These are phyloP conservation scores for Pichia insulana DNA, from an alignment of 805 yeast genomes.

Conservation along the genomic window DNA sequence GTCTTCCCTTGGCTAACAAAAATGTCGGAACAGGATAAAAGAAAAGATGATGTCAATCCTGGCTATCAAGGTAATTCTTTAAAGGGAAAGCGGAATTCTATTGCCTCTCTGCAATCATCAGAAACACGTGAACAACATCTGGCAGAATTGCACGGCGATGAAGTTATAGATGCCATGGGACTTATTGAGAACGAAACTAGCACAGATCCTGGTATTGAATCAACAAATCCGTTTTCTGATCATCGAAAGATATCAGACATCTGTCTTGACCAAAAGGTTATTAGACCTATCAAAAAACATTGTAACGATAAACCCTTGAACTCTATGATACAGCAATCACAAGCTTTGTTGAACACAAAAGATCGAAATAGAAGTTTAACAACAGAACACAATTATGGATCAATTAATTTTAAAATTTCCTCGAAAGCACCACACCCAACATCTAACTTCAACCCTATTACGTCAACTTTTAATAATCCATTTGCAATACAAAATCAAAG, in stretches of 20 bases:
- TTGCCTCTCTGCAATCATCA: background rate
- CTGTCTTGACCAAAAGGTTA: constrained; percentile 5
- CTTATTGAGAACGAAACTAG: constrained; percentile 5
- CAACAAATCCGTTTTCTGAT: background rate
- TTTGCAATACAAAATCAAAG: background rate
- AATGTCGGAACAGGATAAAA: too few relatives aligned
- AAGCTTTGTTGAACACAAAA: background rate
- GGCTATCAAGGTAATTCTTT: too few relatives aligned
- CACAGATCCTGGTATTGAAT: background rate
- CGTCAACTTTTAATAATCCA: background rate
- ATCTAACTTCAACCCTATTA: background rate
- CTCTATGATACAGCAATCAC: constrained; percentile 7
- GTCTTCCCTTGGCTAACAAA: too few relatives aligned
- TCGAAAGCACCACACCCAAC: background rate
- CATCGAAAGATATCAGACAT: constrained; percentile 5
- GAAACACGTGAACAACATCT: background rate
- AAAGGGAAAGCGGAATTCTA: background rate
- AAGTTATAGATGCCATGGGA: constrained; percentile 12
- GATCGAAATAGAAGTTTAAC: constrained; percentile 1
- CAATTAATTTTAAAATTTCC: background rate
- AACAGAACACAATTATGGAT: constrained; percentile 1
- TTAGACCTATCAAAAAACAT: constrained; percentile 2
- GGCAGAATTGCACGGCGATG: constrained; percentile 1
- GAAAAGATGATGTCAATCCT: too few relatives aligned
- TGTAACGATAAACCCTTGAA: background rate